Base-by-base conservation (phyloP, 306 rosid species). In the Rosa lucieae region DNA sequence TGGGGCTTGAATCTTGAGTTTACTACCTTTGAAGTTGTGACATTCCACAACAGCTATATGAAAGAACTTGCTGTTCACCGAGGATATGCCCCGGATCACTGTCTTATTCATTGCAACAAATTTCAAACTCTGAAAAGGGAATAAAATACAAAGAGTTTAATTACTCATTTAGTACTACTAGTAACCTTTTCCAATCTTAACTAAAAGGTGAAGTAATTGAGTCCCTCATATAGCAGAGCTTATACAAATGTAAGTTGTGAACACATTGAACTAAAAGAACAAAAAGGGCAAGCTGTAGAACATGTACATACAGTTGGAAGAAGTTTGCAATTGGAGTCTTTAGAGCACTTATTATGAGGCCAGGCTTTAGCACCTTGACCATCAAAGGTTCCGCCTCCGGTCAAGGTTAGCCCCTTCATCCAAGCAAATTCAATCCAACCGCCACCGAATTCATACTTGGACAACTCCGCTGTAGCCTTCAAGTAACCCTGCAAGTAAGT, bases 361-460 rank as follows among this genome's bases (percentile, higher is more conserved):
- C 88, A 87, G 35, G 88, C 90, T 49, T 73, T n/a, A 47, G 84
- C 88, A 17, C 90, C 90, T 80, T 47, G 86, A 52, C 90, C 90
- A 61, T 87, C 90, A 6, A 87, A 87, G 66, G 84, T 87, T 52
- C 90, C 88, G 0, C 88, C 85, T 80, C 91, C 89, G 17, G 80
- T 80, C 87, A 85, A 85, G 80, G 81, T 85, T 74, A 87, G 70
- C 59, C 85, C 84, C 32, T 85, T 53, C 42, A 78, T 63, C 85
- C 82, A 72, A 26, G 67, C 72, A 67, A 87, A 87, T 55, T 80
- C 82, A 68, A 87, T 29, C 89, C 89, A 83, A 74, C 88, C 82
- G 5, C 83, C 82, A 44, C 85, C 78, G 6, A 40, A 77, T 65
- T 78, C 85, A 32, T 87, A 87, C 77, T 77, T 65, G 40, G 77